Base-by-base conservation (phyloP, 2,329 filamentous ascomycete genomes). In the Verticillium albo-atrum region DNA sequence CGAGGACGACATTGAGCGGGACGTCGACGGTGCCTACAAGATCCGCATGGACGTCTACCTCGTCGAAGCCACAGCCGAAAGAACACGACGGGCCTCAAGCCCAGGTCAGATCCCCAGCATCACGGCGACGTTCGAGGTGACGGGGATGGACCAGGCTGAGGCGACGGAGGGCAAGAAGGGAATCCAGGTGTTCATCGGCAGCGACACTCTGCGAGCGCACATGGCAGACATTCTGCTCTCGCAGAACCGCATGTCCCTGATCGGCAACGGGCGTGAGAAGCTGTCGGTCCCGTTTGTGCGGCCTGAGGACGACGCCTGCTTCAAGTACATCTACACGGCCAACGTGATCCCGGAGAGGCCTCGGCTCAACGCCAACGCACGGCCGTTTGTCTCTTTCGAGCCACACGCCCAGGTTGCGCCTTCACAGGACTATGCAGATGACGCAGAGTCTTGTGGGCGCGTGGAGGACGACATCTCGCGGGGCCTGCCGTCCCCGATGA, bases 191-290 rank as follows among this genome's bases (percentile, higher is more conserved):
- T 92, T 96, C 70, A 80, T 99, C 60, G 94, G 95, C 42, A 97
- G 92, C 69, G 94, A 98, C 73, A 85, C 91, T 15, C 80, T 99
- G 59, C 86, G 93, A 63, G 82, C 89, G 10, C 91, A 96, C 70
- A 96, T 90, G 65, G 94, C 92, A 26, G 95, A 98, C 71, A 83
- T 99, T 12, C 77, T 98, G 25, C 91, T 99, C 67, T 98, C 95
- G 0, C 91, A 93, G 64, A 97, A 97, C 69, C 89, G 89, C 64
- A 86, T 99, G 79, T 89, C 90, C 0, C 79, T 98, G 28, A 93
- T 92, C 66, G 91, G 96, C 66, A 90, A 92, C 69, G 91, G 96
- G 60, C 85, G 89, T 53, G 92, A 90, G 71, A 95, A 94, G 68
- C 79, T 98, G 14, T 92, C 91, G 17, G 89, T 99, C 34, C 95